Base-by-base conservation (phyloP, 2,329 filamentous ascomycete species). In the Chrysosporium keratinophilum region DNA sequence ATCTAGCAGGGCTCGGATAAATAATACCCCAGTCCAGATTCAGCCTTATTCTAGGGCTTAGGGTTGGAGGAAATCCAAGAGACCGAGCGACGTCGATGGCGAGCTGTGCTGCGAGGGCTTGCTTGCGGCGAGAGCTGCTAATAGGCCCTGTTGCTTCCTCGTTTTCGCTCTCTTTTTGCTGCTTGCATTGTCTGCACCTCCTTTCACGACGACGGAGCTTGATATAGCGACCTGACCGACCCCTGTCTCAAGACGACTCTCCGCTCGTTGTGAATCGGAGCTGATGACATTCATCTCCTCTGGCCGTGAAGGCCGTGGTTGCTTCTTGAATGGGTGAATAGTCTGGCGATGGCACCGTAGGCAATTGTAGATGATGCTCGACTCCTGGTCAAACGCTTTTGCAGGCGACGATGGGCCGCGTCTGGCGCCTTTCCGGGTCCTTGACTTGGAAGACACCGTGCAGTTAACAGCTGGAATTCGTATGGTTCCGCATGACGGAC, bases 141-240 rank as follows among this genome's bases (percentile, higher is more conserved):
- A 75, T 10, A 81, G 63, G 3, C 76, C 76, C 28, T 75, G 74
- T 52, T 75, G 70, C 58, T 79, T 81, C 23, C 78, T 68, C 53
- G 75, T 68, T 60, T 78, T 80, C 20, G 76, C 76, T 59, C 78
- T 69, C 60, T 78, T 78, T 64, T 79, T 79, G 67, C 76, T 79
- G 65, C 63, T 78, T 12, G 71, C 66, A 42, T 75, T 71, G 1
- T 69, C 67, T 5, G 59, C 61, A 15, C 60, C 55, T n/a, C 55
- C 42, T 40, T 62, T 39, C 53, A 34, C 28, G 50, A 42, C 42
- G 55, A 14, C 14, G 12, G 23, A 6, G 54, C 7, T 23, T 5
- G 20, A 12, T 17, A 12, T 14, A 46, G 50, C 37, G 6, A 34
- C 35, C 35, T 41, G 50, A 34, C 56, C 39, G 40, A 2, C 52